phyloP scores from a whole-genome alignment of 768 basidiomycete genomes.

The Rhizopogon salebrosus region DNA sequence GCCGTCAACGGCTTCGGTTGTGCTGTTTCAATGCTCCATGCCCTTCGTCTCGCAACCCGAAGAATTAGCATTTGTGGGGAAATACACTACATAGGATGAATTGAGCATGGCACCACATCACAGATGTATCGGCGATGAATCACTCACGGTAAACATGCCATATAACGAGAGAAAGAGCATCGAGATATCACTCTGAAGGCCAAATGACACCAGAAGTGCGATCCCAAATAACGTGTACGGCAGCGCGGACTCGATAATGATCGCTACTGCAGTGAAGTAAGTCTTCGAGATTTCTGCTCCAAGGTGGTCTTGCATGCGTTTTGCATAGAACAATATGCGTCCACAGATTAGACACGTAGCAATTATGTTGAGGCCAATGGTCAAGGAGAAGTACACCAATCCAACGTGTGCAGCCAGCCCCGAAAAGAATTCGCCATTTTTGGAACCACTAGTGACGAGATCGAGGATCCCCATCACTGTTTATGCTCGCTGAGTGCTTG shows the following conservation, averaged over 20 bases:
- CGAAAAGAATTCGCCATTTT: constrained; percentile 4
- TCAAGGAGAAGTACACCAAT: constrained; percentile 6
- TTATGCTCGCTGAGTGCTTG: neutral
- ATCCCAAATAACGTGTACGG: constrained; percentile 11
- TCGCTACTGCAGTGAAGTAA: constrained; percentile 4
- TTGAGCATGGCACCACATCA: neutral
- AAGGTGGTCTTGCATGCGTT: neutral
- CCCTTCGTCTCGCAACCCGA: constrained; percentile 7
- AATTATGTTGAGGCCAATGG: constrained; percentile 9
- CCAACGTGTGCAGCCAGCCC: constrained; percentile 9
- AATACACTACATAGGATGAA: constrained; percentile 4
- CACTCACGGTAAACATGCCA: constrained; percentile 9
- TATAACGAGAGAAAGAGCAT: constrained; percentile 12
- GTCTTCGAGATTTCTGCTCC: neutral
- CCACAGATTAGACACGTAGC: constrained; percentile 9
- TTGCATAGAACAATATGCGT: constrained; percentile 9
- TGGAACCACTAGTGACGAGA: constrained; percentile 2
- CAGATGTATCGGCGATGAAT: neutral
- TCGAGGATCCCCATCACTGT: constrained; percentile 8
- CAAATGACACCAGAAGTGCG: constrained; percentile 8
- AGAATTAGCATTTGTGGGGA: constrained; percentile 14
- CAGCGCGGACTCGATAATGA: constrained; percentile 10
- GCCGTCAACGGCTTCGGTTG: neutral
- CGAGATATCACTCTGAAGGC: constrained; percentile 4
- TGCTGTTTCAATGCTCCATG: constrained; percentile 1